Conservation (phyloP, 2,329 filamentous ascomycete genomes). For the Aspergillus sp. region DNA sequence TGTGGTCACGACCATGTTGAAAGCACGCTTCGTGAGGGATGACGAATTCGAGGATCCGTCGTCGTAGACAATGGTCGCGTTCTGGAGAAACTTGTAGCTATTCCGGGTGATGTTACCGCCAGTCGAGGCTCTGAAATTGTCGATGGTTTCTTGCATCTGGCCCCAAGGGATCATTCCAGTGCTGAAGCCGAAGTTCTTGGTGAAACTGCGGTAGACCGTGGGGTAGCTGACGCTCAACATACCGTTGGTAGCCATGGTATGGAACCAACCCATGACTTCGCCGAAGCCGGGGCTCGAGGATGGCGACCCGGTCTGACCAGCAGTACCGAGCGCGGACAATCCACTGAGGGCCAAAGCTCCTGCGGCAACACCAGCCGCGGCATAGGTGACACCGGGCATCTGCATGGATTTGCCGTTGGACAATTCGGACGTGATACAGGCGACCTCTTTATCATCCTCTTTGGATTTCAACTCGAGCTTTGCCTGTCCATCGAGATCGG, state of each 20-base stretch:
- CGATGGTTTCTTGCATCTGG: conserved; percentile 77
- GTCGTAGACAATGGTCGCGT: conserved; percentile 70
- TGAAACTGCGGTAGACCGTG: conserved; percentile 81
- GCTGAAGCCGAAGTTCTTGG: conserved; percentile 92
- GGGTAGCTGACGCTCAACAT: conserved; percentile 94
- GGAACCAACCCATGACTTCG: conserved; percentile 86
- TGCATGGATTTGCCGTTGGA: conserved; percentile 82
- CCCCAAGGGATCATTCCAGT: conserved; percentile 80
- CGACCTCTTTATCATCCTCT: conserved; percentile 62
- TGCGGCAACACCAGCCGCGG: conserved; percentile 81
- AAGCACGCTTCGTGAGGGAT: conserved; percentile 55
- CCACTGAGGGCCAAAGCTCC: conserved; percentile 74
- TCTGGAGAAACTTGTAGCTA: conserved; percentile 71
- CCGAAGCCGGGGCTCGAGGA: conserved; percentile 78
- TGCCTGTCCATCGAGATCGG: conserved; percentile 84
- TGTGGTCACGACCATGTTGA: conserved; percentile 44
- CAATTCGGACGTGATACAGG: conserved; percentile 79
- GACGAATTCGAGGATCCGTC: conserved; percentile 54
- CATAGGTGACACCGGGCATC: conserved; percentile 74
- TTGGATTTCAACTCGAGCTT: conserved; percentile 70
- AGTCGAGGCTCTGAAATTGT: conserved; percentile 74
- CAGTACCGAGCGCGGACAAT: conserved; percentile 65
- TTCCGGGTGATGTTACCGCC: conserved; percentile 84
- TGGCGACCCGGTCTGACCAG: conserved; percentile 59
- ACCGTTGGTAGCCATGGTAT: conserved; percentile 90